Evolutionary conservation across 306 rosid genomes (phyloP).

Genomic region (Luffa acutangula): DNA sequence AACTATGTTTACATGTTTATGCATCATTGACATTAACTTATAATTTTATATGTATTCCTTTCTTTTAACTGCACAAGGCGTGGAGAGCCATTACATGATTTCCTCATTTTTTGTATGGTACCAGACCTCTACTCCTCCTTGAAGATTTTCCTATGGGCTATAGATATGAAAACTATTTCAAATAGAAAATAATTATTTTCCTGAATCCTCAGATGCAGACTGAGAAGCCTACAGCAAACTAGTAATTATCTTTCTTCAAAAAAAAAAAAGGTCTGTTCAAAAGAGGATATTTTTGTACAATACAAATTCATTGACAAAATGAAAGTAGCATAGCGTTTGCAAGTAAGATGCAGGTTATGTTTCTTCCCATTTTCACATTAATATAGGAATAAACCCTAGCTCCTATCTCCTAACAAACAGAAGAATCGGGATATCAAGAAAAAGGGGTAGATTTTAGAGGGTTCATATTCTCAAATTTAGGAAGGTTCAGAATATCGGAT

Average conservation of each 20-base stretch:
- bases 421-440: neutral
- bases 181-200: neutral
- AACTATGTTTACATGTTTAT: neutral
- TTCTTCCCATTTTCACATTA: neutral
- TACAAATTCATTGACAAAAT: neutral
- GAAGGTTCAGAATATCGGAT: neutral
- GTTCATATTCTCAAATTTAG: neutral
- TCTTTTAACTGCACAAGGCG: neutral
- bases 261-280: neutral
- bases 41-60: neutral
- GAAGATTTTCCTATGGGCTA: neutral
- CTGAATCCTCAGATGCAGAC: neutral
- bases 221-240: neutral
- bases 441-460: neutral
- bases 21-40: neutral
- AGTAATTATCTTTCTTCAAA: neutral
- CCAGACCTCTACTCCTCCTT: neutral
- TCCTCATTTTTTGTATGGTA: neutral
- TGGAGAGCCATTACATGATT: neutral
- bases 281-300: neutral
- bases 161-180: neutral
- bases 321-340: neutral
- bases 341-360: neutral
- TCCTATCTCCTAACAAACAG: neutral
- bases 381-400: neutral